Evolutionary conservation across 2,329 filamentous ascomycete genomes (phyloP).

Genomic region (Calonectria leucothoes): DNA sequence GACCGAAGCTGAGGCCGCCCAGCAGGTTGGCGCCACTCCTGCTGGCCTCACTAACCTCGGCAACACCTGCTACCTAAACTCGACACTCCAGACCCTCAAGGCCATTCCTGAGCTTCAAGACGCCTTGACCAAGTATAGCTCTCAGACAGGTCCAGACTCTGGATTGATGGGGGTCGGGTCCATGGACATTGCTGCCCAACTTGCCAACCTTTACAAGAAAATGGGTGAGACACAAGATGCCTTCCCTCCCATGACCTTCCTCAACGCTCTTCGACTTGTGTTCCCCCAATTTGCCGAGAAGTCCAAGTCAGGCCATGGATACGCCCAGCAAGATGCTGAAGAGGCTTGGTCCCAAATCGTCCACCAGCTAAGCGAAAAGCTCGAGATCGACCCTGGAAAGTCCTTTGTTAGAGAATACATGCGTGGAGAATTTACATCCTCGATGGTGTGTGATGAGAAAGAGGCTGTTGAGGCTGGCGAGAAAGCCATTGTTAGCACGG

Average conservation of each 20-base stretch:
- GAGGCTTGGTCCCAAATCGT: constrained; percentile 98
- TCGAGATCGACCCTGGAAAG: constrained; percentile 64
- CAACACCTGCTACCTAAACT: constrained; percentile 99
- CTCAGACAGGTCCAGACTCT: constrained; percentile 45
- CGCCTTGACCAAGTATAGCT: constrained; percentile 72
- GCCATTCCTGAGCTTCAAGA: constrained; percentile 91
- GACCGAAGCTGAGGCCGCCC: constrained; percentile 92
- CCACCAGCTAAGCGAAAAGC: constrained; percentile 81
- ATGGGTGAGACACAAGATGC: constrained; percentile 91
- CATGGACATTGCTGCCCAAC: constrained; percentile 78
- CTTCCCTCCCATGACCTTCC: constrained; percentile 85
- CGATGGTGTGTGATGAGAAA: constrained; percentile 86
- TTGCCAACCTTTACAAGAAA: constrained; percentile 86
- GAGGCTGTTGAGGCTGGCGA: constrained; percentile 81
- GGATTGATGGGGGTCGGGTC: constrained; percentile 51
- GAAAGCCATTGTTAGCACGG: constrained; percentile 73
- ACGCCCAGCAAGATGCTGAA: constrained; percentile 98
- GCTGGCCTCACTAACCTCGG: constrained; percentile 92
- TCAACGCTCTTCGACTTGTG: constrained; percentile 79
- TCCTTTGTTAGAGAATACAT: constrained; percentile 94
- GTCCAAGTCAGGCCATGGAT: constrained; percentile 83
- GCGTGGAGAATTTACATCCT: constrained; percentile 82
- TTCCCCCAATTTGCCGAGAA: constrained; percentile 96
- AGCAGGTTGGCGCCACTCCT: constrained; percentile 84
- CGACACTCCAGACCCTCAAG: constrained; percentile 90